A percentile compares a stretch with the other conserved stretches of the same genome.
Evolutionary conservation across 1,139 yeast genomes (phyloP).

Genomic region (Candida sp.): DNA sequence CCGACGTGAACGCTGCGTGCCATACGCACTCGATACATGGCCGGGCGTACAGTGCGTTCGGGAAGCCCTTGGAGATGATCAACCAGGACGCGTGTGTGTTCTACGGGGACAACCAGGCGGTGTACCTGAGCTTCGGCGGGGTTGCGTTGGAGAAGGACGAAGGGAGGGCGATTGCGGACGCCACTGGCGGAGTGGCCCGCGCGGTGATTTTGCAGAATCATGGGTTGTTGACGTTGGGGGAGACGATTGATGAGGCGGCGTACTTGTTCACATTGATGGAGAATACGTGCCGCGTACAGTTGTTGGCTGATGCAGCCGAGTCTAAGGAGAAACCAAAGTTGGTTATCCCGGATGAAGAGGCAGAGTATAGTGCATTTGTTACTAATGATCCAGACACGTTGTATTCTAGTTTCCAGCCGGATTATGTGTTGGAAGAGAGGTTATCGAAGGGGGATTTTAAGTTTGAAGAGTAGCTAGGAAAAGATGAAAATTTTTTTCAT

Average conservation of each 20-base stretch:
- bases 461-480: neutral
- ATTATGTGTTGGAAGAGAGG: slow-evolving; percentile 25
- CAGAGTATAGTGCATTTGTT: slow-evolving; percentile 64
- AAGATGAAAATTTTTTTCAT: neutral
- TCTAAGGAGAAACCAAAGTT: slow-evolving; percentile 23
- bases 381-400: slow-evolving; percentile 64
- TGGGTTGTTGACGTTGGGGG: slow-evolving; percentile 76
- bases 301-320: slow-evolving; percentile 46
- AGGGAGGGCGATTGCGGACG: slow-evolving; percentile 67
- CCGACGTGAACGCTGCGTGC: slow-evolving; percentile 81
- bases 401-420: slow-evolving; percentile 70
- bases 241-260: slow-evolving; percentile 83
- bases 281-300: slow-evolving; percentile 70
- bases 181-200: slow-evolving; percentile 61
- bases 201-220: slow-evolving; percentile 76
- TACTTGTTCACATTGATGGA: slow-evolving; percentile 71
- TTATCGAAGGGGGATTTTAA: slow-evolving; percentile 11
- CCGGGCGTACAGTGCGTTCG: slow-evolving; percentile 75
- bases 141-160: slow-evolving; percentile 75
- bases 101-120: slow-evolving; percentile 61
- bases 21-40: slow-evolving; percentile 80
- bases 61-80: slow-evolving; percentile 73
- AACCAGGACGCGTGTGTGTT: slow-evolving; percentile 77
- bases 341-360: slow-evolving; percentile 58
- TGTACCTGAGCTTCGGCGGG: slow-evolving; percentile 74